A percentile compares a stretch with the other conserved stretches of the same genome.
Evolutionary conservation across 2,329 filamentous ascomycete genomes (phyloP).

Genomic region (Exophiala lecanii-corni): DNA sequence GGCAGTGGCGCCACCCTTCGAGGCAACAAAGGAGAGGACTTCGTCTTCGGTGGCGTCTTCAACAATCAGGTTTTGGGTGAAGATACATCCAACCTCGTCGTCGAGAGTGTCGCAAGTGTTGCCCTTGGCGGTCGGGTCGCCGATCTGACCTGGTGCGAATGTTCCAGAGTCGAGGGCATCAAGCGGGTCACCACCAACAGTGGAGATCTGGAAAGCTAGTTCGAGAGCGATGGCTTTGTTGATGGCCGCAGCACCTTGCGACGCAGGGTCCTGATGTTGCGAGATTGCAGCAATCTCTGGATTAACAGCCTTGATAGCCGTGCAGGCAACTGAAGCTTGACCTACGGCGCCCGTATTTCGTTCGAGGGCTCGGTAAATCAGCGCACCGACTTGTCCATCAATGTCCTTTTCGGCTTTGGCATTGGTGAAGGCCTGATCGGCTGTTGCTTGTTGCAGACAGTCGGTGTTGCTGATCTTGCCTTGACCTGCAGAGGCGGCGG

Average conservation of each 20-base stretch:
- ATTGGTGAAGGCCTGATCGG: conserved; percentile 58
- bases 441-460: conserved; percentile 56
- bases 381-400: conserved; percentile 50
- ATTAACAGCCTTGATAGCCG: conserved; percentile 53
- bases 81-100: conserved; percentile 52
- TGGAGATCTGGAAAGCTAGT: conserved; percentile 56
- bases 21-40: conserved; percentile 46
- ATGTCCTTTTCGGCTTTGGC: conserved; percentile 51
- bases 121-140: conserved; percentile 47
- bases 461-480: conserved; percentile 50
- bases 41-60: conserved; percentile 51
- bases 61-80: conserved; percentile 49
- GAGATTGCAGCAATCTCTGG: conserved; percentile 60
- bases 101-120: conserved; percentile 50
- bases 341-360: conserved; percentile 58
- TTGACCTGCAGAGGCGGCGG: conserved; percentile 46
- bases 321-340: conserved; percentile 54
- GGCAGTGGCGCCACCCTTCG: conserved; percentile 13
- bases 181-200: conserved; percentile 58
- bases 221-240: conserved; percentile 60
- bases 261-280: conserved; percentile 66
- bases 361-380: conserved; percentile 54
- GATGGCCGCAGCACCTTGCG: conserved; percentile 48
- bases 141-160: conserved; percentile 56
- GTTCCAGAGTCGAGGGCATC: conserved; percentile 59